These are phyloP conservation scores for Umbilicaria muhlenbergii DNA, from an alignment of 495 filamentous ascomycete species.

Conservation along the genomic window DNA sequence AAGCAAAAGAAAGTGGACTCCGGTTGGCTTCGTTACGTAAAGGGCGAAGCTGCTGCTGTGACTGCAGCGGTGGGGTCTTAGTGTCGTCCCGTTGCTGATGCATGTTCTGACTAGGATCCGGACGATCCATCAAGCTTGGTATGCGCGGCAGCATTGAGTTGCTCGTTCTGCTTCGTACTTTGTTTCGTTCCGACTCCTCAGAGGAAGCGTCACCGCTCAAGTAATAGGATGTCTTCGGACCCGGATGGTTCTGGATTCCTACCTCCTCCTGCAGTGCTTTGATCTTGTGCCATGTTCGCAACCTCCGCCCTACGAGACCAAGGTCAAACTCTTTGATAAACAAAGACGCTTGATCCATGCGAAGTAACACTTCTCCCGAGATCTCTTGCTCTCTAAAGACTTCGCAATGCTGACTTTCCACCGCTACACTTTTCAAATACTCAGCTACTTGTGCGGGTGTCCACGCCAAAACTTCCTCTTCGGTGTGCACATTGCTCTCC, in stretches of 20 bases:
- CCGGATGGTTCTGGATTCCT: constrained; percentile 21
- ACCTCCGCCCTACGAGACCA: constrained; percentile 70
- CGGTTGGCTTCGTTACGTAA: constrained; percentile 10
- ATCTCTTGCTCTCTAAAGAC: constrained; percentile 96
- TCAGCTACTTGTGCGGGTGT: constrained; percentile 63
- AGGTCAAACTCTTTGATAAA: constrained; percentile 93
- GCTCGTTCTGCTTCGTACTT: constrained; percentile 22
- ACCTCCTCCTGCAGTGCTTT: constrained; percentile 79
- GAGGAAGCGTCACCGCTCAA: constrained; percentile 14
- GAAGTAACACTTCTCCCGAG: constrained; percentile 76
- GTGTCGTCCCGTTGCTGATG: constrained; percentile 5
- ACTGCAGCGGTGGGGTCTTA: constrained; percentile 7
- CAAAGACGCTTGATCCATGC: constrained; percentile 84
- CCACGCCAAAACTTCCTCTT: constrained; percentile 59
- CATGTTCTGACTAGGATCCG: constrained; percentile 15
- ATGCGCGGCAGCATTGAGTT: constrained; percentile 44
- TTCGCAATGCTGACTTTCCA: constrained; percentile 75
- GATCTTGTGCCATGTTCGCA: constrained; percentile 93
- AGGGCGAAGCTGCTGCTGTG: constrained; percentile 4
- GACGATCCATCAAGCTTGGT: constrained; percentile 32
- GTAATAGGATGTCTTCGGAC: constrained; percentile 15
- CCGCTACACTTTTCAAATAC: constrained; percentile 63
- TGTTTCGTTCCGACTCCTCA: constrained; percentile 23
- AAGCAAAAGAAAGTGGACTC: constrained; percentile 24
- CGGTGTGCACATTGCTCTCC: constrained; percentile 36